A percentile compares a stretch with the other conserved stretches of the same genome.
These are phyloP conservation scores for Monosporascus ibericus DNA, from an alignment of 2,329 filamentous ascomycete genomes.

Conservation along the genomic window DNA sequence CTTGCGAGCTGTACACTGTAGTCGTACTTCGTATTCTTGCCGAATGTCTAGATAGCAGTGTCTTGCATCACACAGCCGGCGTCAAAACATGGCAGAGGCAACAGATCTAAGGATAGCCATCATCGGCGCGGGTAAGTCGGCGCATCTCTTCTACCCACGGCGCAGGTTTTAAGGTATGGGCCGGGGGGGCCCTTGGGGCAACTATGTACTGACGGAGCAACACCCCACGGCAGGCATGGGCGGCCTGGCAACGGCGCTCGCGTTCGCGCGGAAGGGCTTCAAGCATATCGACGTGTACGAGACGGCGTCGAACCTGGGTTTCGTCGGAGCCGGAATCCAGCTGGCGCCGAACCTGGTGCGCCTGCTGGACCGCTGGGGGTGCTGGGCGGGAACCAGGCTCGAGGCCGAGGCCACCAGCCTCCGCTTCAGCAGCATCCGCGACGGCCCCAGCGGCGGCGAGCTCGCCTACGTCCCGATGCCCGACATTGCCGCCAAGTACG, in stretches of 20 bases:
- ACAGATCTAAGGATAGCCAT: constrained; percentile 36
- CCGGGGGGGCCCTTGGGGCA: background rate
- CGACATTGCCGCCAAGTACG: constrained; percentile 62
- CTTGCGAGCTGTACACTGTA: too few relatives aligned
- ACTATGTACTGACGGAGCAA: constrained; percentile 1
- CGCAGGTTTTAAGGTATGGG: too few relatives aligned
- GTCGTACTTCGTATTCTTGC: too few relatives aligned
- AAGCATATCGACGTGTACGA: constrained; percentile 69
- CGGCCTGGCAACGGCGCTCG: constrained; percentile 64
- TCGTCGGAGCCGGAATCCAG: constrained; percentile 81
- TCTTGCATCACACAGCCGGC: background rate
- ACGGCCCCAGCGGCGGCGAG: constrained; percentile 63
- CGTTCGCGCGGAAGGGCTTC: constrained; percentile 72
- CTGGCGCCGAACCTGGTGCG: constrained; percentile 76
- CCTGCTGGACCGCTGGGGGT: constrained; percentile 66
- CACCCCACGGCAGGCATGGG: constrained; percentile 59
- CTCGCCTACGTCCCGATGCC: constrained; percentile 64
- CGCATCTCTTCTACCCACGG: background rate
- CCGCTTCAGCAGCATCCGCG: constrained; percentile 66
- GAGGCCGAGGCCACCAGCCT: constrained; percentile 65
- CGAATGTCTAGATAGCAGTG: background rate
- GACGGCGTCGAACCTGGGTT: constrained; percentile 65
- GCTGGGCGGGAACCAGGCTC: constrained; percentile 58
- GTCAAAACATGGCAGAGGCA: constrained; percentile 22
- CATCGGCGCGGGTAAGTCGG: constrained; percentile 39